A percentile compares a stretch with the other conserved stretches of the same genome.
Conservation (phyloP, 805 yeast species). For the Teunomyces aglyptinius region DNA sequence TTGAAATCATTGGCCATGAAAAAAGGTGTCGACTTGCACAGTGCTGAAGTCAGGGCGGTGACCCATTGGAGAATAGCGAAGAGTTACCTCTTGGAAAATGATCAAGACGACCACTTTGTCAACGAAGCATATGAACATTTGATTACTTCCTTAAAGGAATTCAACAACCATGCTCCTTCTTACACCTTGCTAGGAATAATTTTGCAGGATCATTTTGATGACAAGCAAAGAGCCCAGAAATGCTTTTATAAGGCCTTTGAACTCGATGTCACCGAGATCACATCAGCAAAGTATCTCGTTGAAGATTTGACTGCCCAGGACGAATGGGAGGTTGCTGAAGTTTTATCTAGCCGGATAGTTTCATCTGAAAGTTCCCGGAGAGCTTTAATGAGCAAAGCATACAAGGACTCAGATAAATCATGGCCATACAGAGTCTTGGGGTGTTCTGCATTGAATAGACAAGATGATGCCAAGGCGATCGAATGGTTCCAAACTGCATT, state of each 20-base stretch:
- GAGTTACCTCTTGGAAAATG: constrained; percentile 45
- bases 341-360: constrained; percentile 64
- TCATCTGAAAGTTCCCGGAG: constrained; percentile 60
- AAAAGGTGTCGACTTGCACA: constrained; percentile 50
- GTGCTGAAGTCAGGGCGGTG: constrained; percentile 56
- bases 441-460: constrained; percentile 65
- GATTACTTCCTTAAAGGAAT: constrained; percentile 60
- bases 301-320: constrained; percentile 59
- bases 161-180: constrained; percentile 69
- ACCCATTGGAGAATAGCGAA: constrained; percentile 74
- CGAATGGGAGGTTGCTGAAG: constrained; percentile 86
- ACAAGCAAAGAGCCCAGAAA: constrained; percentile 68
- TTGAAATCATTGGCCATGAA: constrained; percentile 39
- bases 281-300: constrained; percentile 72
- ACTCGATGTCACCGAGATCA: constrained; percentile 69
- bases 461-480: constrained; percentile 74
- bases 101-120: constrained; percentile 19
- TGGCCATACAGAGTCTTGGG: constrained; percentile 95
- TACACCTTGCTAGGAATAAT: constrained; percentile 78
- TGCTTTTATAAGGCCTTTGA: constrained; percentile 91
- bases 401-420: constrained; percentile 39
- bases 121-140: constrained; percentile 57
- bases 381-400: constrained; percentile 30
- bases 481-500: constrained; percentile 87
- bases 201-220: constrained; percentile 59